phyloP scores from a whole-genome alignment of 306 rosid genomes.

The Pyrus pyrifolia region DNA sequence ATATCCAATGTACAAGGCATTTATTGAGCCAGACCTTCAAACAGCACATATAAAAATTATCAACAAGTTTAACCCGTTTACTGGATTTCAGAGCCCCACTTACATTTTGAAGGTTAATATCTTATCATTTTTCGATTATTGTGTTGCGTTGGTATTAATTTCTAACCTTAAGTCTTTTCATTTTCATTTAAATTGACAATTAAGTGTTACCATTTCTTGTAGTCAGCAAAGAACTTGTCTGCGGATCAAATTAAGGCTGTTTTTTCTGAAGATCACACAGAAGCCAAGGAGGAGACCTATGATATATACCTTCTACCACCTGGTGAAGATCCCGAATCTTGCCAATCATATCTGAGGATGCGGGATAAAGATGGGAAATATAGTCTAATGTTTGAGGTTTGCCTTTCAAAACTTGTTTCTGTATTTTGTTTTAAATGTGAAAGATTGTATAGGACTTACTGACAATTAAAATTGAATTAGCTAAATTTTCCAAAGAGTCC shows the following conservation, averaged over 20 bases:
- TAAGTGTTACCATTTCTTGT: conserved; percentile 25
- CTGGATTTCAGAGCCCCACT: conserved; percentile 94
- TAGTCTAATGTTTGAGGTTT: conserved; percentile 99
- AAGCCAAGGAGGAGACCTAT: conserved; percentile 76
- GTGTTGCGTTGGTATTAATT: conserved; percentile 10
- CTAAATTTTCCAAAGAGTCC: not conserved
- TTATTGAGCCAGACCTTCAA: conserved; percentile 94
- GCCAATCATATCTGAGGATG: conserved; percentile 98
- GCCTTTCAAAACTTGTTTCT: conserved; percentile 19
- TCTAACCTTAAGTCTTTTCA: not conserved
- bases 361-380: conserved; percentile 98
- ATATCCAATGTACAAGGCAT: conserved; percentile 99
- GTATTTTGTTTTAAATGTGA: not conserved
- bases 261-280: conserved; percentile 64
- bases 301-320: conserved; percentile 98
- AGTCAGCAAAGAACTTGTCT: conserved; percentile 72
- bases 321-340: conserved; percentile 97
- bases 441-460: not conserved
- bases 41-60: conserved; percentile 89
- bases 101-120: conserved; percentile 78
- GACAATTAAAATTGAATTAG: not conserved
- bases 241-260: conserved; percentile 67
- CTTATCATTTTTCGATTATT: conserved; percentile 1
- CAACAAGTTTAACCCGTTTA: conserved; percentile 94
- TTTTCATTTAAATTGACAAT: conserved; percentile 13